A percentile compares a stretch with the other conserved stretches of the same genome.
phyloP scores from a whole-genome alignment of 768 basidiomycete species.

The Lactarius indigo region DNA sequence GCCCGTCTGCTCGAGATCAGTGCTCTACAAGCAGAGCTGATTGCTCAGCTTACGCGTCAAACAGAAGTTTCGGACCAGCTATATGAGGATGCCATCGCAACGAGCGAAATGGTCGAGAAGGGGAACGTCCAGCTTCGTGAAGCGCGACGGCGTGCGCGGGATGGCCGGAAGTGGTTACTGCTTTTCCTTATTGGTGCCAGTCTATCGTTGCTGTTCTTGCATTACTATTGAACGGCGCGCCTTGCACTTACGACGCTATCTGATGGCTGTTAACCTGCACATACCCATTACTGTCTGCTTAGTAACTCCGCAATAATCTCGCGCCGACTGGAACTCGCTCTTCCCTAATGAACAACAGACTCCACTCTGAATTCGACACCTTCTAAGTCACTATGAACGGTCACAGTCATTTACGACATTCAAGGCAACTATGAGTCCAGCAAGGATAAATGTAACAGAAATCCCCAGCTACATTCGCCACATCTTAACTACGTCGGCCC shows the following conservation, averaged over 20 bases:
- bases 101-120: constrained; percentile 79
- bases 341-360: not conserved
- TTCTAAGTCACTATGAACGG: not conserved
- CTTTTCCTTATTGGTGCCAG: constrained; percentile 91
- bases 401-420: not conserved
- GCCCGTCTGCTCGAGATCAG: constrained; percentile 90
- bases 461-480: not conserved
- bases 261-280: not conserved
- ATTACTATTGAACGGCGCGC: constrained; percentile 61
- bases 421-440: not conserved
- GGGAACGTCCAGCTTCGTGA: constrained; percentile 89
- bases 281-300: not conserved
- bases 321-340: not conserved
- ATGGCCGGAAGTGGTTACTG: constrained; percentile 84
- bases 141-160: constrained; percentile 81
- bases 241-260: not conserved
- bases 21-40: constrained; percentile 87
- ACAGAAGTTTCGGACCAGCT: constrained; percentile 90
- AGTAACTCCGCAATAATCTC: not conserved
- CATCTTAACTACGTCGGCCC: not conserved
- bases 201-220: constrained; percentile 87
- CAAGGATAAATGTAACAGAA: not conserved
- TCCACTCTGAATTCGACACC: not conserved
- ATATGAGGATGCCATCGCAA: constrained; percentile 91
- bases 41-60: constrained; percentile 83